Evolutionary conservation across 352 stramenopile genomes (phyloP), one percentile per base, ranked within the genome.

Genomic region (Pythium biforme): DNA sequence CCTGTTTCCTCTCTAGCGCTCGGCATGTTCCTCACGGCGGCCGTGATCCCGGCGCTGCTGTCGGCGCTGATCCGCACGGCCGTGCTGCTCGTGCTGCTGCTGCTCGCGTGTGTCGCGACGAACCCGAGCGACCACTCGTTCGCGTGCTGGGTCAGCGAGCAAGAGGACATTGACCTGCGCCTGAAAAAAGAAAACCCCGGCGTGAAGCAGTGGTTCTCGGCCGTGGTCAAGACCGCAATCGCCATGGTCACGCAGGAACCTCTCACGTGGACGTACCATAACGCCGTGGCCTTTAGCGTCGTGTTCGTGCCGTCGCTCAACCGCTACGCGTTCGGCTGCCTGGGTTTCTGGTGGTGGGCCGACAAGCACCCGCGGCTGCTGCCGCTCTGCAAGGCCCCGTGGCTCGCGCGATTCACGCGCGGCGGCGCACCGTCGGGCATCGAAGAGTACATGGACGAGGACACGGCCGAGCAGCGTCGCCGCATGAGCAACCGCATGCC

Each of bases 111-210:
- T 1, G 76, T 70, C 9, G 68, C 55, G n/a, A 88, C 72, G 15
- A 92, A 92, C 49, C 83, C 83, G 50, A 79, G 79, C 23, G 80
- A 92, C 54, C 73, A 85, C 39, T 90, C 80, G 45, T 92, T 92
- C 45, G 83, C 83, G 19, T 58, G 71, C 31, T 92, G 83, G 83
- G 58, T 90, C 23, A 82, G 67, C 62, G 63, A 70, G 29, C 83
- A 90, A 58, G 83, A 89, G 51, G 77, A 84, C 55, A 65, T 83
- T 34, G 79, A 76, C 14, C 14, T 81, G 34, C 39, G 49, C 10
- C 26, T 61, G 10, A 62, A 64, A 25, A 74, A 73, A 14, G 64
- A 70, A 10, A 69, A 66, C 15, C 59, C 66, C 40, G 72, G 59
- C 31, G 77, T 90, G 23, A 76, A 72, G 57, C 83, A 88, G 55